Evolutionary conservation across 805 yeast species (phyloP).

Genomic region (Metschnikowia peoriensis): DNA sequence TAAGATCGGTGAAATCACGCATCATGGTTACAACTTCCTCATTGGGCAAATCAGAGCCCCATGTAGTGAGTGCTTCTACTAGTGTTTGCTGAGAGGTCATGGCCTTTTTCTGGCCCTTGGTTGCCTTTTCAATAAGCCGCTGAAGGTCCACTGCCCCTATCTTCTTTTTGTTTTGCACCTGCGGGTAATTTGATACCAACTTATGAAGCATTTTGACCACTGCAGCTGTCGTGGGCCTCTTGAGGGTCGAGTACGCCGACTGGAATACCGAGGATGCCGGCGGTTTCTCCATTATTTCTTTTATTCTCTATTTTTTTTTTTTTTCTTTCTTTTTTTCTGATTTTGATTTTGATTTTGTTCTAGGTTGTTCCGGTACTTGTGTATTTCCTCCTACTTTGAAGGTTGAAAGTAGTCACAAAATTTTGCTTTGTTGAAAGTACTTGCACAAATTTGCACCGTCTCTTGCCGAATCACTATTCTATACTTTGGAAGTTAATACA

Average conservation of each 20-base stretch:
- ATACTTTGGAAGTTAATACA: too few relatives aligned
- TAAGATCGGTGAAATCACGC: constrained; percentile 13
- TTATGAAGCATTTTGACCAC: constrained; percentile 19
- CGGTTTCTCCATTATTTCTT: constrained; percentile 3
- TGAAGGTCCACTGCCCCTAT: constrained; percentile 16
- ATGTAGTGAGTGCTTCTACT: constrained; percentile 12
- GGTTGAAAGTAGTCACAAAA: too few relatives aligned
- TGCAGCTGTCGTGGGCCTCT: constrained; percentile 21
- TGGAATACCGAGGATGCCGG: constrained; percentile 7
- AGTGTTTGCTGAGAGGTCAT: constrained; percentile 15
- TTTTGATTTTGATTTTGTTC: neutral
- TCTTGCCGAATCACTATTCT: too few relatives aligned
- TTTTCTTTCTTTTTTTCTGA: neutral
- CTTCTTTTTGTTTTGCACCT: constrained; percentile 5
- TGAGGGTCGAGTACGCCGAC: constrained; percentile 12
- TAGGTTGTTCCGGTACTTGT: too few relatives aligned
- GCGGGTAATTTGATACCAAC: constrained; percentile 10
- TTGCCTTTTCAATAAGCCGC: constrained; percentile 24
- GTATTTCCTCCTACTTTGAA: too few relatives aligned
- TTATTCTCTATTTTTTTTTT: neutral
- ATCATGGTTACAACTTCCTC: constrained; percentile 13
- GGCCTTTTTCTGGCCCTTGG: constrained; percentile 36
- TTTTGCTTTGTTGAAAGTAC: too few relatives aligned
- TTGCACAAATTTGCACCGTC: too few relatives aligned
- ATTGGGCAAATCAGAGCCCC: constrained; percentile 18